Conservation (phyloP, 129 eudicot genomes). For the Smallanthus sonchifolius region DNA sequence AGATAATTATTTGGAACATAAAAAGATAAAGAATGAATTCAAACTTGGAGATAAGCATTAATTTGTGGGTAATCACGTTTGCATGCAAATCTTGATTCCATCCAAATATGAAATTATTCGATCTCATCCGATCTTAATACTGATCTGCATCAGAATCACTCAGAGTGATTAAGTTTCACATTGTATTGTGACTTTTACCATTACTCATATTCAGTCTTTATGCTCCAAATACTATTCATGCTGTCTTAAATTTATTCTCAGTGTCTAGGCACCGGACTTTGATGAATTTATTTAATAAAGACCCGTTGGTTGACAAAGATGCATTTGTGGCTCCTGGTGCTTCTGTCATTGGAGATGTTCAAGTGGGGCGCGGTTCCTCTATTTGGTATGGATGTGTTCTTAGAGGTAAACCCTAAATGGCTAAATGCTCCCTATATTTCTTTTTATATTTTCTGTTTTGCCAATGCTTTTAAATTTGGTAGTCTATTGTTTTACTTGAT, state of each 20-base stretch:
- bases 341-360: constrained; percentile 85
- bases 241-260: constrained; percentile 8
- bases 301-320: constrained; percentile 65
- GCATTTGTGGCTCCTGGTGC: constrained; percentile 98
- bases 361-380: constrained; percentile 70
- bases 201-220: background rate
- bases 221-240: background rate
- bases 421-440: background rate
- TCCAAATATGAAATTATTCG: too few species aligned
- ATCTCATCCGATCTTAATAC: too few species aligned
- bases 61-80: too few species aligned
- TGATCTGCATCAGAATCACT: too few species aligned
- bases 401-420: constrained; percentile 85
- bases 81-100: too few species aligned
- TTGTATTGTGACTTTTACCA: background rate
- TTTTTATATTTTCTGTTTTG: background rate
- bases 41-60: too few species aligned
- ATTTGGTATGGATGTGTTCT: constrained; percentile 96
- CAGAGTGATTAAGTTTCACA: background rate
- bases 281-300: constrained; percentile 77
- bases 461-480: background rate
- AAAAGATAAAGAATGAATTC: too few species aligned
- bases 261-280: constrained; percentile 92
- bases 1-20: too few species aligned
- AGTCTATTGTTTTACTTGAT: background rate